Evolutionary conservation across 1,284 basidiomycete genomes (phyloP).

Genomic region (Hymenochaete sp.): DNA sequence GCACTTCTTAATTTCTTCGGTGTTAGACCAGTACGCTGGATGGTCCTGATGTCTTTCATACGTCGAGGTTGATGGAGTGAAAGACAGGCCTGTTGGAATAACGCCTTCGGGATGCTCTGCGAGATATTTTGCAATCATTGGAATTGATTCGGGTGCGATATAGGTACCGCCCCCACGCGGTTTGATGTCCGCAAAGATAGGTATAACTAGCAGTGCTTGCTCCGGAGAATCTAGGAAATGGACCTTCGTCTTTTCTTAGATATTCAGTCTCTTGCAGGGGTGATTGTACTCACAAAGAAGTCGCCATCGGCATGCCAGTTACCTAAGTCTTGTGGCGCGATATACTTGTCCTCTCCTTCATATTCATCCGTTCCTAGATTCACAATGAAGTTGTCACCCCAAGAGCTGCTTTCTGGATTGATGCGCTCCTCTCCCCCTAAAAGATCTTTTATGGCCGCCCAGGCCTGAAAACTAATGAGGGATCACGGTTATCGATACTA

Average conservation of each 20-base stretch:
- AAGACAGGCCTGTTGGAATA: constrained; percentile 35
- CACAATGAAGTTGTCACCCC: constrained; percentile 54
- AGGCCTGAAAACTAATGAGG: constrained; percentile 31
- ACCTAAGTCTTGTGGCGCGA: constrained; percentile 37
- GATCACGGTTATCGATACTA: not conserved
- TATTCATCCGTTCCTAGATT: constrained; percentile 43
- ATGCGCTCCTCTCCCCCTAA: constrained; percentile 51
- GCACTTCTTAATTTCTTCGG: constrained; percentile 34
- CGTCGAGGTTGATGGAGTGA: constrained; percentile 37
- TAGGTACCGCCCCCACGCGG: constrained; percentile 47
- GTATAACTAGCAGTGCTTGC: constrained; percentile 51
- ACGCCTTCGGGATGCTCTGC: constrained; percentile 48
- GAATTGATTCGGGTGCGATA: constrained; percentile 47
- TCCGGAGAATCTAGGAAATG: constrained; percentile 57
- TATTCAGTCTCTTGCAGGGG: not conserved
- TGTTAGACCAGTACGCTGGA: constrained; percentile 37
- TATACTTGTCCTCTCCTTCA: constrained; percentile 26
- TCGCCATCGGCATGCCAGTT: constrained; percentile 63
- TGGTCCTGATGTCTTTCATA: constrained; percentile 30
- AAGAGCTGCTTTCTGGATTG: constrained; percentile 36
- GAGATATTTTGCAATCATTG: constrained; percentile 44
- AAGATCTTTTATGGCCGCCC: constrained; percentile 50
- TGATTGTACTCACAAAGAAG: constrained; percentile 37
- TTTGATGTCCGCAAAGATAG: constrained; percentile 46
- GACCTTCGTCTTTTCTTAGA: no score